These are phyloP conservation scores for Colletotrichum cuscutae DNA, from an alignment of 2,329 filamentous ascomycete genomes.

Conservation along the genomic window DNA sequence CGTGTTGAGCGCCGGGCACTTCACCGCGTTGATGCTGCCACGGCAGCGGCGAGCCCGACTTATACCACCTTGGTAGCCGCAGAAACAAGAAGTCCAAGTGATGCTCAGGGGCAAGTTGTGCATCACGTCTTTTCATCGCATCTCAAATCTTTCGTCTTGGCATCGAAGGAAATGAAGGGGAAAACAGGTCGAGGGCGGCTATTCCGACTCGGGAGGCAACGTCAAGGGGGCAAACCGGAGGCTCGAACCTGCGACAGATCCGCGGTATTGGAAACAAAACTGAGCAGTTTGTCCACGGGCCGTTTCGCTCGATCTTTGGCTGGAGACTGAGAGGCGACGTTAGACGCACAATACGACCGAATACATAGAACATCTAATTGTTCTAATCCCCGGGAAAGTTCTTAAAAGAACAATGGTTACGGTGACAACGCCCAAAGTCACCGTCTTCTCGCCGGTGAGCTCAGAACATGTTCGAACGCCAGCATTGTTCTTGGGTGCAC, in stretches of 20 bases:
- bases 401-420: neutral
- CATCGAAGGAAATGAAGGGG: neutral
- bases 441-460: neutral
- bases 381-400: neutral
- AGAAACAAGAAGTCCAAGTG: neutral
- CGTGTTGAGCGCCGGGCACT: neutral
- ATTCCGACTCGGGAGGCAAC: conserved; percentile 4
- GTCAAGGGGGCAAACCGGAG: neutral
- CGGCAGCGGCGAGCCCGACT: neutral
- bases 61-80: neutral
- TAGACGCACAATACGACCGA: neutral
- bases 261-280: conserved; percentile 34
- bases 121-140: neutral
- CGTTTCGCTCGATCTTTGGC: conserved; percentile 23
- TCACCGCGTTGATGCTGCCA: neutral
- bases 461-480: neutral
- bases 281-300: conserved; percentile 20
- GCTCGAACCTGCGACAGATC: conserved; percentile 33
- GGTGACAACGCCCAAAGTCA: neutral
- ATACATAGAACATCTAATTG: neutral
- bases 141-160: neutral
- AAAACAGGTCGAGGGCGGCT: conserved; percentile 1
- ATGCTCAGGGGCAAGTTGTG: neutral
- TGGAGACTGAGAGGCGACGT: neutral
- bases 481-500: conserved; percentile 3